Percentiles rank a stretch among this genome's conserved stretches.
Evolutionary conservation across 306 rosid genomes (phyloP).

Genomic region (Alnus glutinosa): DNA sequence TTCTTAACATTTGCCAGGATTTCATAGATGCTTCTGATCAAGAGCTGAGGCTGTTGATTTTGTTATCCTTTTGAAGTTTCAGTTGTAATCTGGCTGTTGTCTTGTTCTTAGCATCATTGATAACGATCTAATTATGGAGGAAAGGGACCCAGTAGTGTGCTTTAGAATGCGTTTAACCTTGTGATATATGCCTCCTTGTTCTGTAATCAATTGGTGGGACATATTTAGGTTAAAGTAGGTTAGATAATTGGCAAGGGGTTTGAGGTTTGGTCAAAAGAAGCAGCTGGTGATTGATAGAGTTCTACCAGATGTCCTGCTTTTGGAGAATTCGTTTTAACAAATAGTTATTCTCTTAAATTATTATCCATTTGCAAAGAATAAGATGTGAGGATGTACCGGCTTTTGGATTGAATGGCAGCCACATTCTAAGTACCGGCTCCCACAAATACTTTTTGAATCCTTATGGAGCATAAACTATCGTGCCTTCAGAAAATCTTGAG

Average conservation of each 20-base stretch:
- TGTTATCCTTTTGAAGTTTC: neutral
- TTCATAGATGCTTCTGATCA: neutral
- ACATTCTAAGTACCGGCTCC: neutral
- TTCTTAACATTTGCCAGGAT: neutral
- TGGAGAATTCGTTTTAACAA: neutral
- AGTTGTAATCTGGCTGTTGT: neutral
- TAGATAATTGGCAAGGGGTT: neutral
- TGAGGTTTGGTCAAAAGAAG: no score
- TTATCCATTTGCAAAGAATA: neutral
- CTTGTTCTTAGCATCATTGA: neutral
- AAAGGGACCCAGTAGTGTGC: neutral
- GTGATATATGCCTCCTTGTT: conserved; percentile 10
- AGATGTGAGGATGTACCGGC: neutral
- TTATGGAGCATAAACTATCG: neutral
- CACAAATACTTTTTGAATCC: neutral
- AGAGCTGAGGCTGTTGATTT: neutral
- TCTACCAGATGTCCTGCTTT: neutral
- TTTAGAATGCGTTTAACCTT: neutral
- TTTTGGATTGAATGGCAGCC: neutral
- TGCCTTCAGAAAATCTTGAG: neutral
- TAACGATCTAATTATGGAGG: neutral
- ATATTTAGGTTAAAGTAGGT: neutral
- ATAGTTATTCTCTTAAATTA: neutral
- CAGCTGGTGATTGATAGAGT: neutral
- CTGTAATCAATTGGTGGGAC: conserved; percentile 13